phyloP scores from a whole-genome alignment of 2,329 filamentous ascomycete species.

The Herpotrichia juniperi region DNA sequence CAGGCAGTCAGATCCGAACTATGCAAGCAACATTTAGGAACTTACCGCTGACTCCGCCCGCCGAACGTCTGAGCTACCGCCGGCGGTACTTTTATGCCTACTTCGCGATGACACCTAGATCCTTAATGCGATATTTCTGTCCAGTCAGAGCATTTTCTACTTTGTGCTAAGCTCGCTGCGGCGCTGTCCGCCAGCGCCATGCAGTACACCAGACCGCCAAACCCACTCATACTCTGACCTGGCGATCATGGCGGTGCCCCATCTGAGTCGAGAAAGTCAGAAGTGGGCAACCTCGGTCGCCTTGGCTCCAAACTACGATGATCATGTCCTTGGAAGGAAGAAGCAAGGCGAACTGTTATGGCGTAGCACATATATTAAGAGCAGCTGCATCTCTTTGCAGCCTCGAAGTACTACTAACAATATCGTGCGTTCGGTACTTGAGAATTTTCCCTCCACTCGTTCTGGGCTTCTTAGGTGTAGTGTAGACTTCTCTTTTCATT shows the following conservation, averaged over 20 bases:
- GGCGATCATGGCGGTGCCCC: conserved; percentile 15
- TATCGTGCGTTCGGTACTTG: not conserved
- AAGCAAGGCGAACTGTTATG: conserved; percentile 5
- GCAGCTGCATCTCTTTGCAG: conserved; percentile 14
- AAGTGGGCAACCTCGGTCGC: conserved; percentile 3
- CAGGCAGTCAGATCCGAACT: too few species aligned
- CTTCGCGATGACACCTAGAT: not conserved
- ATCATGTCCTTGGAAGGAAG: conserved; percentile 10
- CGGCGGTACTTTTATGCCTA: conserved; percentile 1
- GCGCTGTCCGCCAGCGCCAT: not conserved
- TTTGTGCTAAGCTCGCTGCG: not conserved
- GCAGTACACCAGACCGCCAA: conserved; percentile 4
- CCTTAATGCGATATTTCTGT: conserved; percentile 1
- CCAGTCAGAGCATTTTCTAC: not conserved
- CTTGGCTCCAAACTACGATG: conserved; percentile 7
- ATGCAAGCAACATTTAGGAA: not conserved
- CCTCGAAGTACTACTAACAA: not conserved
- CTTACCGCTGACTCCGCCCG: not conserved
- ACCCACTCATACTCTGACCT: conserved; percentile 5
- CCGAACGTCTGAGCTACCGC: not conserved
- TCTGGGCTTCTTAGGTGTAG: conserved; percentile 1
- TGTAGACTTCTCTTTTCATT: conserved; percentile 10
- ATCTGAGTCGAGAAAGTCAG: conserved; percentile 10
- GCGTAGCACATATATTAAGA: conserved; percentile 5
- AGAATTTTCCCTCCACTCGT: conserved; percentile 1